These are phyloP conservation scores for Fabrea salina DNA, from an alignment of 169 alveolate genomes.

Conservation along the genomic window DNA sequence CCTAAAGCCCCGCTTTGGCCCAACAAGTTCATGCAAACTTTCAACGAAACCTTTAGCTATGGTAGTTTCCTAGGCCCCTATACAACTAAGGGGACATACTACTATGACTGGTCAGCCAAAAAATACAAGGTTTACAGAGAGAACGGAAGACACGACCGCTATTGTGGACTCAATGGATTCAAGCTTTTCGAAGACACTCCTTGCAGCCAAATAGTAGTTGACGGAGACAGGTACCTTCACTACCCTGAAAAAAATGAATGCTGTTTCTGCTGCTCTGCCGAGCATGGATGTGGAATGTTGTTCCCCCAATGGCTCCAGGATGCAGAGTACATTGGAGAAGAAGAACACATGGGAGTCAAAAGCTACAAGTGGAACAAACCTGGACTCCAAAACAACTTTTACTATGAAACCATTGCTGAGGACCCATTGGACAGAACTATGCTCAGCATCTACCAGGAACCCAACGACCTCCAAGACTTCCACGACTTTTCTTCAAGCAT, in stretches of 20 bases:
- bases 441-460: constrained; percentile 41
- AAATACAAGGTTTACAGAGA: constrained; percentile 41
- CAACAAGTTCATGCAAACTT: not conserved
- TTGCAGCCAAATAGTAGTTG: constrained; percentile 39
- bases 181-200: constrained; percentile 36
- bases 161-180: constrained; percentile 51
- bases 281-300: constrained; percentile 55
- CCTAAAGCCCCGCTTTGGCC: constrained; percentile 15
- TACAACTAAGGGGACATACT: constrained; percentile 42
- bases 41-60: not conserved
- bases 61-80: not conserved
- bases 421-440: constrained; percentile 37
- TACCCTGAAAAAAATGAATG: constrained; percentile 47
- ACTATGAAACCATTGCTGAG: constrained; percentile 41
- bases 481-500: not conserved
- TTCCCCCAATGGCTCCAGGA: constrained; percentile 40
- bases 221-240: constrained; percentile 51
- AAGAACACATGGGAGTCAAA: constrained; percentile 8
- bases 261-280: constrained; percentile 50
- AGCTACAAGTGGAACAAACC: constrained; percentile 47
- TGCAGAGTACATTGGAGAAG: constrained; percentile 37
- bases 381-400: constrained; percentile 46
- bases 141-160: constrained; percentile 54
- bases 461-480: constrained; percentile 42
- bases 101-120: constrained; percentile 34